These are phyloP conservation scores for Cladosporium sp. DNA, from an alignment of 2,329 filamentous ascomycete genomes.

Conservation along the genomic window DNA sequence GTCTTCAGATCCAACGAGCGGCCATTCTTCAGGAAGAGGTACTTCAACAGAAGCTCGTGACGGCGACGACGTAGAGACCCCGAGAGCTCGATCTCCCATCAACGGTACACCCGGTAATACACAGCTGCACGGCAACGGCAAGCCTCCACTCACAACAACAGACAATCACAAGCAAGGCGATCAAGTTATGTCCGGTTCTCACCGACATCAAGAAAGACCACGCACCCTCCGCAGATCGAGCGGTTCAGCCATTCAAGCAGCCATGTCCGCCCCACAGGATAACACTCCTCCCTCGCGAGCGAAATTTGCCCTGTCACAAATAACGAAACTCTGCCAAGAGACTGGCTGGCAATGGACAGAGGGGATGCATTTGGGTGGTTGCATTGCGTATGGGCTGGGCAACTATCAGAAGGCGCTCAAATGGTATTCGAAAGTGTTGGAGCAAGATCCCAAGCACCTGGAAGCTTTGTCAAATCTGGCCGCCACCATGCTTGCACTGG, in stretches of 20 bases:
- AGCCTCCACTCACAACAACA: constrained; percentile 24
- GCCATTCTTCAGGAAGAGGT: not conserved
- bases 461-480: constrained; percentile 94
- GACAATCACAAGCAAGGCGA: not conserved
- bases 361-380: constrained; percentile 87
- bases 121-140: constrained; percentile 23
- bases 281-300: constrained; percentile 54
- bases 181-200: not conserved
- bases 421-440: constrained; percentile 70
- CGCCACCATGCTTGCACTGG: constrained; percentile 81
- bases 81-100: constrained; percentile 21
- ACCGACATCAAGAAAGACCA: not conserved
- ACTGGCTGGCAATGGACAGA: constrained; percentile 88
- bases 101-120: constrained; percentile 21
- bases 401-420: constrained; percentile 75
- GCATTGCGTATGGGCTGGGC: constrained; percentile 85
- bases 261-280: constrained; percentile 34
- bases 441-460: constrained; percentile 67
- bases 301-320: constrained; percentile 66
- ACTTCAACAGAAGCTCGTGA: not conserved
- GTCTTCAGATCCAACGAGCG: constrained; percentile 16
- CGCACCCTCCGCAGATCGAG: constrained; percentile 30
- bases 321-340: constrained; percentile 74
- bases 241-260: constrained; percentile 29
- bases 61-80: constrained; percentile 19